phyloP scores from a whole-genome alignment of 306 rosid species.

The Lotus japonicus region DNA sequence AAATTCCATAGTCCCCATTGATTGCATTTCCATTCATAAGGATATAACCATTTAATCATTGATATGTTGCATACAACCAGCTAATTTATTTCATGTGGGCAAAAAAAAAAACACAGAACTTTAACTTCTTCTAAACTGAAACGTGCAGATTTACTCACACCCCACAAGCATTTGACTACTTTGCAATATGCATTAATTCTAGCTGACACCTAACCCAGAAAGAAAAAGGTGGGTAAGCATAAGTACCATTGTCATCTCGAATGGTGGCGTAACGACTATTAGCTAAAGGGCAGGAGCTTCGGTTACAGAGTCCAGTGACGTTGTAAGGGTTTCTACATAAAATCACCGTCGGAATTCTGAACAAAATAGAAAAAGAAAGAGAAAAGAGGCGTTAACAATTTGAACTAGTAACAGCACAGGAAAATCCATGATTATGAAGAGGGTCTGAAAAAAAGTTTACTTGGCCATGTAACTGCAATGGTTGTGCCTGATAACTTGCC shows the following conservation, averaged over 20 bases:
- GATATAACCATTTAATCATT: not conserved
- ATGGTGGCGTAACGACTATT: constrained; percentile 96
- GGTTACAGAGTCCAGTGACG: constrained; percentile 82
- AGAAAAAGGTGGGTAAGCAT: not conserved
- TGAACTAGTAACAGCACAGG: not conserved
- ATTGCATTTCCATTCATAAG: too few species aligned
- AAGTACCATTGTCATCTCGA: constrained; percentile 73
- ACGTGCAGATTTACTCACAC: too few species aligned
- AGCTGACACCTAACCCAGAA: too few species aligned
- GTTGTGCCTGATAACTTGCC: constrained; percentile 48
- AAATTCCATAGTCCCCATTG: too few species aligned
- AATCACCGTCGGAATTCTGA: constrained; percentile 60
- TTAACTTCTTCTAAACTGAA: too few species aligned
- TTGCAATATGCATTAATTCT: too few species aligned
- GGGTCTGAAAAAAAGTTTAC: not conserved
- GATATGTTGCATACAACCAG: not conserved
- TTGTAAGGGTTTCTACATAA: constrained; percentile 89
- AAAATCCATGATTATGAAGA: not conserved
- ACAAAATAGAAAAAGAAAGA: not conserved
- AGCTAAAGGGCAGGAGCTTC: constrained; percentile 90
- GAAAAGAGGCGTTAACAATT: not conserved
- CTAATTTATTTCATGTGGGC: too few species aligned
- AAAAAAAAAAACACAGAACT: too few species aligned
- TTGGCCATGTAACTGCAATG: constrained; percentile 44
- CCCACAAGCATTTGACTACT: constrained; percentile 1